Evolutionary conservation across 2,329 filamentous ascomycete genomes (phyloP), one percentile per base, ranked within the genome.

Genomic region (Aspergillus texensis): DNA sequence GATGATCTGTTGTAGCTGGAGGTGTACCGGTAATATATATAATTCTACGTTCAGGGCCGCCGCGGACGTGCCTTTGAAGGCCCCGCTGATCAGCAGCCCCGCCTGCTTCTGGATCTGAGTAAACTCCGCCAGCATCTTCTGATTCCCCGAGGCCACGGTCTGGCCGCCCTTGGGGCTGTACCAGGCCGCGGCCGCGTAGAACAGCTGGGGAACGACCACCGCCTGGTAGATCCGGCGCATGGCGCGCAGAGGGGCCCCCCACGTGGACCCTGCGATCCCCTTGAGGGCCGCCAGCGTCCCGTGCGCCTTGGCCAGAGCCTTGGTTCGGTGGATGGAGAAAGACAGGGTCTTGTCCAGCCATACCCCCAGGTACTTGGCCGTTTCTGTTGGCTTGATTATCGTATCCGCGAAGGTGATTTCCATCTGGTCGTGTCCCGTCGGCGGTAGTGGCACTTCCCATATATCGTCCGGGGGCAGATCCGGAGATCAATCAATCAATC

Each of bases 121-220:
- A 12, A 69, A 46, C 26, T 65, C 52, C 19, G 43, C 62, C 30
- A 64, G 48, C 6, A 59, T 34, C 5, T 6, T 9, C 9, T 43
- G 39, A 5, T 43, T 19, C 6, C 1, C 1, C 6, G 39, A 43
- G 19, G 39, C 39, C 32, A 36, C 11, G 1, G 14, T 12, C 14
- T 36, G 34, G 12, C 34, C 34, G 12, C 34, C 34, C 5, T 5
- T 16, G 0, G 14, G 12, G 1, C 34, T 36, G 4, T 14, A 36
- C 36, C 28, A 10, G 39, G 14, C 50, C 11, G 11, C 3, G 1
- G 11, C 11, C 3, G 1, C 11, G 12, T 36, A 34, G 9, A 34
- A 34, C 10, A 77, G 69, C 65, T 74, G 67, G 11, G 68, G 72
- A 26, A 75, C 65, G 16, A 70, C 63, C 16, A 72, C 69, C 43